phyloP scores from a whole-genome alignment of 352 stramenopile genomes.

The Pythium angustatum region DNA sequence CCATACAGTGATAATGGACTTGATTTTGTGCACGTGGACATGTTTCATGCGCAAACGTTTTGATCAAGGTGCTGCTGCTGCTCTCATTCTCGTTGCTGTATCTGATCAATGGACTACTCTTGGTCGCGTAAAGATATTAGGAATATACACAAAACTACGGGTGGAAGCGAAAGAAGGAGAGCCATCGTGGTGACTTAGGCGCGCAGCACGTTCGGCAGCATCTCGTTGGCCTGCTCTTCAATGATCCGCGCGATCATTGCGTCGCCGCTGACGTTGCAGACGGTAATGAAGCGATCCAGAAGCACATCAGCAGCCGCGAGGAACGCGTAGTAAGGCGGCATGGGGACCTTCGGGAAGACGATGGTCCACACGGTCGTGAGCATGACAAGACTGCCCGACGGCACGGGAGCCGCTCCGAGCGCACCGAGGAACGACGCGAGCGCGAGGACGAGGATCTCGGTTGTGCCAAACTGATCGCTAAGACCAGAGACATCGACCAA shows the following conservation, averaged over 20 bases:
- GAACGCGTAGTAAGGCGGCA: conserved; percentile 64
- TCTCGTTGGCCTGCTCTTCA: conserved; percentile 59
- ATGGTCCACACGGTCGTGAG: conserved; percentile 76
- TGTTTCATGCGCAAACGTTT: not conserved
- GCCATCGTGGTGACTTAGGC: conserved; percentile 5
- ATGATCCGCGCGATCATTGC: conserved; percentile 75
- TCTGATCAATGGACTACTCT: conserved; percentile 9
- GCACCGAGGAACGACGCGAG: conserved; percentile 63
- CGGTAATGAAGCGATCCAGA: conserved; percentile 68
- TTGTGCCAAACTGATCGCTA: conserved; percentile 32
- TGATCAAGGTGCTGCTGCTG: no score
- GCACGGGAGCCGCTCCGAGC: conserved; percentile 60
- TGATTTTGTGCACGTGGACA: not conserved
- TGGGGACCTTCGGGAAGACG: conserved; percentile 45
- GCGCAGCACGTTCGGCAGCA: conserved; percentile 19
- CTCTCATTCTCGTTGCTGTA: no score
- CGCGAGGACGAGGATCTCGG: conserved; percentile 48
- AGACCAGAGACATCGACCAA: conserved; percentile 62
- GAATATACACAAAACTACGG: conserved; percentile 10
- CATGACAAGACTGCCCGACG: conserved; percentile 57
- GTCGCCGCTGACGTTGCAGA: conserved; percentile 77
- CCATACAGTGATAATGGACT: not conserved
- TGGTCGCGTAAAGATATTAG: not conserved
- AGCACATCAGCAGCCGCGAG: conserved; percentile 69
- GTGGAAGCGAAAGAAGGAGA: not conserved